Evolutionary conservation across 2,329 filamentous ascomycete genomes (phyloP).

Genomic region (Fusarium sp.): DNA sequence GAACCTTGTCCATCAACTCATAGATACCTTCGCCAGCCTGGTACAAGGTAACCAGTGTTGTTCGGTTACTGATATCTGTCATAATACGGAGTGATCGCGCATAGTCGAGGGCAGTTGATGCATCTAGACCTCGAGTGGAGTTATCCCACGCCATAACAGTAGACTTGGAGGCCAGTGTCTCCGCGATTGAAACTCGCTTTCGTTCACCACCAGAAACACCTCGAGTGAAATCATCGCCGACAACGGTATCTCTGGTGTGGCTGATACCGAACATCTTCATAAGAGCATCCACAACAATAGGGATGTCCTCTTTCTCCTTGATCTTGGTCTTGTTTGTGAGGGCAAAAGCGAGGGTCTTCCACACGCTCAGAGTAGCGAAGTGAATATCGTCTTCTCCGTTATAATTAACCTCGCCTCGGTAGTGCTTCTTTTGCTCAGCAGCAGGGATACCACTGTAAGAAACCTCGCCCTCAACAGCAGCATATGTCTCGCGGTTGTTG

Average conservation of each 20-base stretch:
- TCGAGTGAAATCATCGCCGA: constrained; percentile 79
- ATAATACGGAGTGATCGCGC: constrained; percentile 77
- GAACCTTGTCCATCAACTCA: constrained; percentile 78
- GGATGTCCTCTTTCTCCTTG: constrained; percentile 72
- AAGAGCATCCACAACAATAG: constrained; percentile 76
- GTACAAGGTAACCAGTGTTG: constrained; percentile 60
- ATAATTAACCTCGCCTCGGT: constrained; percentile 82
- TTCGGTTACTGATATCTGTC: constrained; percentile 79
- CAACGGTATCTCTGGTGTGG: constrained; percentile 79
- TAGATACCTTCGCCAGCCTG: constrained; percentile 61
- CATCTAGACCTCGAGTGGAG: constrained; percentile 82
- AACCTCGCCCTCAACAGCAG: constrained; percentile 76
- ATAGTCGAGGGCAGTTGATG: constrained; percentile 83
- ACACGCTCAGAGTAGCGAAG: constrained; percentile 79
- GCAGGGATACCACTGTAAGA: constrained; percentile 79
- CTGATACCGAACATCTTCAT: constrained; percentile 83
- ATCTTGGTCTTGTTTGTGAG: constrained; percentile 81
- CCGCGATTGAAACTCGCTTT: constrained; percentile 83
- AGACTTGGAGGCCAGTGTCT: constrained; percentile 79
- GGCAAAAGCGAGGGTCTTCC: constrained; percentile 82
- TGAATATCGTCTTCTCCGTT: constrained; percentile 83
- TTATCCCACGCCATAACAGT: constrained; percentile 86
- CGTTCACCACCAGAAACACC: constrained; percentile 85
- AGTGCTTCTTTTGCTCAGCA: constrained; percentile 74
- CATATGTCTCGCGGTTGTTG: constrained; percentile 76